Evolutionary conservation across 176 grass and related monocot genomes (phyloP).

Genomic region (Oryza meridionalis): DNA sequence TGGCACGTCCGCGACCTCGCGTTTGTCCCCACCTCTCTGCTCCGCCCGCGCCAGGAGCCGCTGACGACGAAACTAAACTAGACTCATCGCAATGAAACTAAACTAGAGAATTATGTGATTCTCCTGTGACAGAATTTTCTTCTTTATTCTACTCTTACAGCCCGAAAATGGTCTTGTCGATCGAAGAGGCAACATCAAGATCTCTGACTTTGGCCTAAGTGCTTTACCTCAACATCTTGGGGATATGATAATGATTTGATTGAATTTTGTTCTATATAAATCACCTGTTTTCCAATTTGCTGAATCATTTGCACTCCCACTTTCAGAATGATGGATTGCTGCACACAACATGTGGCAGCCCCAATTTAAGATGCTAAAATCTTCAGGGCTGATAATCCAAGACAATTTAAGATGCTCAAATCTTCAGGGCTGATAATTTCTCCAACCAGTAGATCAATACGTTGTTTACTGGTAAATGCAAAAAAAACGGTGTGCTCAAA

Average conservation of each 20-base stretch:
- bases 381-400: no score
- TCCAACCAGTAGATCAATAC: background rate
- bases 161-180: conserved; percentile 88
- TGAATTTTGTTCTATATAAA: background rate
- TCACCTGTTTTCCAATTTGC: background rate
- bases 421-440: background rate
- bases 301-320: background rate
- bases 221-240: conserved; percentile 77
- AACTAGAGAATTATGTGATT: conserved; percentile 32
- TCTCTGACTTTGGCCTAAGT: conserved; percentile 84
- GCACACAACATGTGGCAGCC: conserved; percentile 89
- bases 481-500: no score
- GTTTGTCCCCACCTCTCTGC: no score
- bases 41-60: no score
- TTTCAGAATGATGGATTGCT: conserved; percentile 82
- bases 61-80: no score
- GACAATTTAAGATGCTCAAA: background rate
- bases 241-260: conserved; percentile 41
- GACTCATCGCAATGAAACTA: conserved; percentile 21
- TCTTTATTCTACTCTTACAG: conserved; percentile 53
- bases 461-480: no score
- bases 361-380: no score
- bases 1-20: no score
- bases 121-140: conserved; percentile 42
- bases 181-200: conserved; percentile 75